Conservation (phyloP, 2,329 filamentous ascomycete species). For the Boeremia exigua region DNA sequence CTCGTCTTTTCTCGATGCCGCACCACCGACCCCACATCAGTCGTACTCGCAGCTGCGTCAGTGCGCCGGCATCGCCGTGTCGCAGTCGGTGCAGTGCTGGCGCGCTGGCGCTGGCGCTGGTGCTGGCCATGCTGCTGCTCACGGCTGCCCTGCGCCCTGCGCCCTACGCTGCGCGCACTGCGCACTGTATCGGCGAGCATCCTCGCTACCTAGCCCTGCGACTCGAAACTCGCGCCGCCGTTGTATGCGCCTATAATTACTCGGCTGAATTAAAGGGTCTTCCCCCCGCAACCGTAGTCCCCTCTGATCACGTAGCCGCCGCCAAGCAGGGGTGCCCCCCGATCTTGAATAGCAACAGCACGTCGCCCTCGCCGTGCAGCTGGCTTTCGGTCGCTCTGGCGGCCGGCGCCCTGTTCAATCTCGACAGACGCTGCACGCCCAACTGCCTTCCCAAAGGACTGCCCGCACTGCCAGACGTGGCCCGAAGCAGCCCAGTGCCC, state of each 20-base stretch:
- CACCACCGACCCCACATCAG: neutral
- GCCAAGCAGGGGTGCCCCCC: slow-evolving; percentile 8
- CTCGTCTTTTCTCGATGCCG: neutral
- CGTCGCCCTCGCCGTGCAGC: neutral
- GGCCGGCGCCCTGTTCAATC: neutral
- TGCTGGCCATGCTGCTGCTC: no score
- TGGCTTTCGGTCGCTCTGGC: neutral
- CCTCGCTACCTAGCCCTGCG: neutral
- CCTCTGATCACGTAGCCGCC: slow-evolving; percentile 1
- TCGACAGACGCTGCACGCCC: neutral
- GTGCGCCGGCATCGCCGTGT: no score
- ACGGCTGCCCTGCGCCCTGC: no score
- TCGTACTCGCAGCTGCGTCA: neutral
- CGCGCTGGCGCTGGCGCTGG: no score
- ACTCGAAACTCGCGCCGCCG: neutral
- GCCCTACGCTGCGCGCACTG: no score
- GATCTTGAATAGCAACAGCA: neutral
- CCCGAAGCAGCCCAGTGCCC: slow-evolving; percentile 7
- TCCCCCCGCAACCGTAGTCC: slow-evolving; percentile 10
- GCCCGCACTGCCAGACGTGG: neutral
- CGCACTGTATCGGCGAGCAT: neutral
- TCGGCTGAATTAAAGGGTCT: slow-evolving; percentile 14
- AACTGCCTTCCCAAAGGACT: neutral
- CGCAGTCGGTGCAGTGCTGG: no score
- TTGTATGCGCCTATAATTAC: slow-evolving; percentile 9